A percentile compares a stretch with the other conserved stretches of the same genome.
These are phyloP conservation scores for Vinca major DNA, from an alignment of 305 asterid species.

Conservation along the genomic window DNA sequence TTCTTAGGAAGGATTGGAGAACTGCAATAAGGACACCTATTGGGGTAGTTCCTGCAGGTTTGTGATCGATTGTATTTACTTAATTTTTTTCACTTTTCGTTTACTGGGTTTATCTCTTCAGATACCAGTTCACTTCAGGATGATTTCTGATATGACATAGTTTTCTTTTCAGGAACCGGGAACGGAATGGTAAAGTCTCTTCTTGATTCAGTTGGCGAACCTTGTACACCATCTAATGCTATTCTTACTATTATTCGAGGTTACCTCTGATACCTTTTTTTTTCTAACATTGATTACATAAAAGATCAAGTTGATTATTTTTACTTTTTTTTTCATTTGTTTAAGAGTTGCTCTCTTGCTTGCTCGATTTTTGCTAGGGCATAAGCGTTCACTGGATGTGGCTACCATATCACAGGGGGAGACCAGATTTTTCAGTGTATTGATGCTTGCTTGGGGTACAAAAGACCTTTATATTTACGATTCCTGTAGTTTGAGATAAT, in stretches of 20 bases:
- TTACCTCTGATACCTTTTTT: constrained; percentile 11
- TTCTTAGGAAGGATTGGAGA: constrained; percentile 77
- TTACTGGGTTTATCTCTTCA: neutral
- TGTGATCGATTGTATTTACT: constrained; percentile 1
- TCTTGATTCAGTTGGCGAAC: constrained; percentile 68
- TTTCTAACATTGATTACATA: neutral
- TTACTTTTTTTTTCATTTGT: neutral
- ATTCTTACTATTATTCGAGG: constrained; percentile 72
- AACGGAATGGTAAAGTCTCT: constrained; percentile 93
- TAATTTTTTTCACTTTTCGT: neutral
- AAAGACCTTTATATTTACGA: neutral
- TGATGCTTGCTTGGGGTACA: constrained; percentile 98
- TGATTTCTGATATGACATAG: neutral
- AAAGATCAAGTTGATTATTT: neutral
- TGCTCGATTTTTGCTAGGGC: constrained; percentile 61
- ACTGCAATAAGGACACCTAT: constrained; percentile 70
- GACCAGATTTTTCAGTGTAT: constrained; percentile 52
- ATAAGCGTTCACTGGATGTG: constrained; percentile 67
- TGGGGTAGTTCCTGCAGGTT: constrained; percentile 93
- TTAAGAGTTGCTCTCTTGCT: constrained; percentile 11
- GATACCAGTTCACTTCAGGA: neutral
- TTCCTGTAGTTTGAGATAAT: constrained; percentile 2
- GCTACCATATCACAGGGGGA: constrained; percentile 71
- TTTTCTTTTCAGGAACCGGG: constrained; percentile 62
- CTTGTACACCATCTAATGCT: constrained; percentile 75